Base-by-base conservation (phyloP, 1,139 yeast genomes). In the Pichia sp. region DNA sequence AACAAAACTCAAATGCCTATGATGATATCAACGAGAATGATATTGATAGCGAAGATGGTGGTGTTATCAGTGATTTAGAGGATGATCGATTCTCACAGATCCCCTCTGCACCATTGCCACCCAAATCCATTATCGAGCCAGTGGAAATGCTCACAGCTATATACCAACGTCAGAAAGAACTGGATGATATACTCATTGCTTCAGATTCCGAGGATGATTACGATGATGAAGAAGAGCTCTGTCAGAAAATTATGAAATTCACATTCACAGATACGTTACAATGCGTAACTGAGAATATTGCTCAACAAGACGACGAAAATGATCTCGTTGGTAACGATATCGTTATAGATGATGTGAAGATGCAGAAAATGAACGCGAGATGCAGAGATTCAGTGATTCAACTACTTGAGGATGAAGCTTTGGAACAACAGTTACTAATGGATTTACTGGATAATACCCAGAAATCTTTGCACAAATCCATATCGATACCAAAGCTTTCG, bases 51-150 rank as follows among this genome's bases (percentile, higher is more conserved):
- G 4, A 13, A 6, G 30, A 23, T n/a, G 26, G 14, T 1, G 9
- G 14, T 1, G 9, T n/a, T n/a, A n/a, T n/a, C n/a, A n/a, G n/a
- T 21, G 19, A 18, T 19, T 18, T 24, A 17, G 15, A 5, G 14
- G 16, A 25, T 12, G 20, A 28, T 13, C 34, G 29, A 27, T 40
- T 40, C 13, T 16, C 6, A 1, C 18, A 13, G 1, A 40, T 40
- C 3, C 42, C 41, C 12, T 30, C 34, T 14, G 37, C 44, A 10
- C 44, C 44, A 8, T 41, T 41, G n/a, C 39, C 37, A 11, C 44
- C 44, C 12, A 11, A 12, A 27, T 16, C 34, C 5, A 13, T n/a
- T 3, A 21, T 32, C 9, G 36, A 27, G 20, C 22, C 36, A 1
- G 32, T 30, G 3, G 42, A 41, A 4, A 35, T 33, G 14, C 20